Percentiles rank a stretch among this genome's conserved stretches.
These are phyloP conservation scores for Pisolithus sp. DNA, from an alignment of 768 basidiomycete genomes.

Conservation along the genomic window DNA sequence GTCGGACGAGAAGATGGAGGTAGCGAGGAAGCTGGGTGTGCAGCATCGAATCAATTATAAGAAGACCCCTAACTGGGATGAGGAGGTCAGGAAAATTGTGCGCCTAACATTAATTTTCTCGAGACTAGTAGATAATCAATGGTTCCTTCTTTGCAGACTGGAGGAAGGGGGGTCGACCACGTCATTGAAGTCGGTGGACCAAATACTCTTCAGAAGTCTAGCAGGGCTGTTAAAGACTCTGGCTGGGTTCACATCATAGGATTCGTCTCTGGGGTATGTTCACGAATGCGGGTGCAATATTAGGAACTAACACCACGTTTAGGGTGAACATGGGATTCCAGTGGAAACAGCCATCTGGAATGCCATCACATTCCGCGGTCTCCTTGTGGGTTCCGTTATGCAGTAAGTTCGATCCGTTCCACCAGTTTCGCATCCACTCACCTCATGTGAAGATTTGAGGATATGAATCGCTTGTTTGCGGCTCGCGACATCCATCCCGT, in stretches of 20 bases:
- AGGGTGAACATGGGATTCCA: conserved; percentile 17
- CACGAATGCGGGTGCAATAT: too few species aligned
- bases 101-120: conserved; percentile 7
- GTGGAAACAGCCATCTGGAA: conserved; percentile 26
- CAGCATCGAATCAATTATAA: conserved; percentile 59
- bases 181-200: conserved; percentile 43
- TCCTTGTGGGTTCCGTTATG: conserved; percentile 50
- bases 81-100: conserved; percentile 42
- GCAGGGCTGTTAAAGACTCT: conserved; percentile 32
- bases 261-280: conserved; percentile 36
- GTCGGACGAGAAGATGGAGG: conserved; percentile 54
- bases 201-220: conserved; percentile 42
- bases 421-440: neutral
- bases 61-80: conserved; percentile 50
- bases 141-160: conserved; percentile 18
- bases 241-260: conserved; percentile 49
- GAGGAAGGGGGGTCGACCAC: conserved; percentile 28
- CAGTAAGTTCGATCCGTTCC: conserved; percentile 35
- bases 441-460: conserved; percentile 27
- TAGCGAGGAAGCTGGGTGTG: conserved; percentile 46
- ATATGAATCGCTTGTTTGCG: conserved; percentile 6
- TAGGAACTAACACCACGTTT: too few species aligned
- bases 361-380: conserved; percentile 41
- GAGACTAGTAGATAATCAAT: neutral
- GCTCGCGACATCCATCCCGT: conserved; percentile 43